These are phyloP conservation scores for Lentinus brumalis DNA, from an alignment of 768 basidiomycete genomes.

Conservation along the genomic window DNA sequence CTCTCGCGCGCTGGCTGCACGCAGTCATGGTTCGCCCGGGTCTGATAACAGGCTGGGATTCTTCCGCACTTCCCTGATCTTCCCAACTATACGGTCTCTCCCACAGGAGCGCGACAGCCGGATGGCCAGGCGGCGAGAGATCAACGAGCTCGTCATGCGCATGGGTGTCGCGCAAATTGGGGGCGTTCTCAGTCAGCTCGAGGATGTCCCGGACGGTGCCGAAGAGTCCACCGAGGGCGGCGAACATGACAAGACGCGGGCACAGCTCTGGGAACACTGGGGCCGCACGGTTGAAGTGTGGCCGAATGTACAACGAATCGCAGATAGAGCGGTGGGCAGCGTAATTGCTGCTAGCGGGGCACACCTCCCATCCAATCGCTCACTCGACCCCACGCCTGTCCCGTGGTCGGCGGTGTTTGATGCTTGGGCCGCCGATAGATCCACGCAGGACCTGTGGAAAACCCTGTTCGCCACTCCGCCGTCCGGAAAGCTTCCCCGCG, in stretches of 20 bases:
- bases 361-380: slow-evolving; percentile 36
- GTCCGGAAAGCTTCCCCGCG: slow-evolving; percentile 35
- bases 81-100: slow-evolving; percentile 61
- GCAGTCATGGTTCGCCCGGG: slow-evolving; percentile 18
- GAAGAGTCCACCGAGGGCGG: slow-evolving; percentile 24
- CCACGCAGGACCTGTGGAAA: slow-evolving; percentile 53
- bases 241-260: slow-evolving; percentile 27
- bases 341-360: slow-evolving; percentile 43
- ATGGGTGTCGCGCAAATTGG: slow-evolving; percentile 81
- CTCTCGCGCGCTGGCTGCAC: slow-evolving; percentile 12
- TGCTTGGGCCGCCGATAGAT: slow-evolving; percentile 64
- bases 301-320: slow-evolving; percentile 69
- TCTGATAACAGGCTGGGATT: slow-evolving; percentile 39
- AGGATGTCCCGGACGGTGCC: slow-evolving; percentile 20
- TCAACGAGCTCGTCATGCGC: slow-evolving; percentile 82
- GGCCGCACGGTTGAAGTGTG: slow-evolving; percentile 68
- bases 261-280: slow-evolving; percentile 63
- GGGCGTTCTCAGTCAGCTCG: slow-evolving; percentile 53
- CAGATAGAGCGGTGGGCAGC: slow-evolving; percentile 74
- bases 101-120: slow-evolving; percentile 57
- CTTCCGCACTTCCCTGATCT: slow-evolving; percentile 70
- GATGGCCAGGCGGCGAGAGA: slow-evolving; percentile 64
- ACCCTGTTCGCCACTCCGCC: slow-evolving; percentile 60
- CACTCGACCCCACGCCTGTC: slow-evolving; percentile 59
- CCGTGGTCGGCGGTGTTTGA: slow-evolving; percentile 67